These are phyloP conservation scores for Pyrus bretschneideri DNA, from an alignment of 306 rosid genomes.

Conservation along the genomic window DNA sequence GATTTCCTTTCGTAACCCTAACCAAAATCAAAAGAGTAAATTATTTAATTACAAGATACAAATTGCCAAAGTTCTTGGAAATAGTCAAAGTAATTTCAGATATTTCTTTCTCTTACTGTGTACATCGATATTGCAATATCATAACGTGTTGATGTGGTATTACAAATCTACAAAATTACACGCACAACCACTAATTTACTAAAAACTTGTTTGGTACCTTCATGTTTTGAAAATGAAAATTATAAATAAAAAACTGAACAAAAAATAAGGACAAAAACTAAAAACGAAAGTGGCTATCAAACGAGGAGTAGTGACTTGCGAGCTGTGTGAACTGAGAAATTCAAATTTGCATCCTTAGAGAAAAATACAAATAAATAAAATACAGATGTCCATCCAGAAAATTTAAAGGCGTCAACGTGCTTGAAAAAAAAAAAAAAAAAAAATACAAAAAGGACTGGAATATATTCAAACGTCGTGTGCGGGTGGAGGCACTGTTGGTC, in stretches of 20 bases:
- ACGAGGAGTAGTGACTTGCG: not conserved
- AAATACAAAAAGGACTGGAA: not conserved
- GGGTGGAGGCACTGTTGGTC: constrained; percentile 32
- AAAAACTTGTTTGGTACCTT: too few species aligned
- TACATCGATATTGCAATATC: too few species aligned
- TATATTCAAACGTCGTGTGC: constrained; percentile 48
- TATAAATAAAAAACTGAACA: too few species aligned
- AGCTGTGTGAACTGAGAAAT: not conserved
- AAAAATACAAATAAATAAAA: too few species aligned
- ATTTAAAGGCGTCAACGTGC: constrained; percentile 1
- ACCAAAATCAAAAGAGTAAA: not conserved
- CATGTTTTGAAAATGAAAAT: too few species aligned
- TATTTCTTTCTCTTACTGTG: not conserved
- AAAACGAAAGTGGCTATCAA: too few species aligned
- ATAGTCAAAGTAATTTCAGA: not conserved
- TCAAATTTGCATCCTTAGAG: not conserved
- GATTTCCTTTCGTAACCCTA: not conserved
- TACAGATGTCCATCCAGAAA: not conserved
- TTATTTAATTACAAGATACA: not conserved
- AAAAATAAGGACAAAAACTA: too few species aligned
- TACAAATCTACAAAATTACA: not conserved
- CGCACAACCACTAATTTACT: too few species aligned
- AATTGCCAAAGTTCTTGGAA: not conserved
- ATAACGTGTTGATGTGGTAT: not conserved
- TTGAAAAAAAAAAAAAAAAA: not conserved